These are phyloP conservation scores for Trypethelium eluteriae DNA, from an alignment of 495 filamentous ascomycete genomes.

Conservation along the genomic window DNA sequence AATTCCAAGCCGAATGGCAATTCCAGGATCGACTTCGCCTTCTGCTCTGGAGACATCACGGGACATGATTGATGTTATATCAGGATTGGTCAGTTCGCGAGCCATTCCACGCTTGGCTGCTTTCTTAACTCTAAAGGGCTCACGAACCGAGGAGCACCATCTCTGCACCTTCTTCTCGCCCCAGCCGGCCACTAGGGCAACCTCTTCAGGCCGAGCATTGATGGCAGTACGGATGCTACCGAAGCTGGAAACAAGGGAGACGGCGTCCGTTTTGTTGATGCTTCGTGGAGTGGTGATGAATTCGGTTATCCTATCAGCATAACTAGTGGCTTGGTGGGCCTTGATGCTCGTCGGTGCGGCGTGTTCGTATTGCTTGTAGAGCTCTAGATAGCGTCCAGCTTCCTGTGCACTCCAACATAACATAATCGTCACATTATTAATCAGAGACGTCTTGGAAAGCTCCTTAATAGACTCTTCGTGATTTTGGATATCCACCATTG, in stretches of 20 bases:
- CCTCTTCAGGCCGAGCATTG: conserved; percentile 79
- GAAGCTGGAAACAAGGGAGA: conserved; percentile 78
- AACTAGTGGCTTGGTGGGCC: conserved; percentile 71
- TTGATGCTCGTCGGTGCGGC: conserved; percentile 72
- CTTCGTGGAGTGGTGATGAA: conserved; percentile 83
- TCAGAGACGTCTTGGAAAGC: conserved; percentile 76
- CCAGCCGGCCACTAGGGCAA: conserved; percentile 78
- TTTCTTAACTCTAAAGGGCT: conserved; percentile 70
- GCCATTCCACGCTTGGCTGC: conserved; percentile 49
- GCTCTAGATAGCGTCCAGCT: conserved; percentile 83
- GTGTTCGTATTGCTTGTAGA: conserved; percentile 89
- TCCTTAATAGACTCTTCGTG: conserved; percentile 75
- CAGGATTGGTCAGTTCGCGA: conserved; percentile 28
- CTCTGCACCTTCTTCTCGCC: conserved; percentile 86
- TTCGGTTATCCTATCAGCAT: conserved; percentile 83
- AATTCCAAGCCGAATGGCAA: conserved; percentile 25
- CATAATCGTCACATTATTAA: conserved; percentile 87
- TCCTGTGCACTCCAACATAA: conserved; percentile 91
- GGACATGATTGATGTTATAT: conserved; percentile 6
- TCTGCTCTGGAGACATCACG: conserved; percentile 20
- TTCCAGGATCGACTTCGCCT: conserved; percentile 17
- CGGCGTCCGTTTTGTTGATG: conserved; percentile 90
- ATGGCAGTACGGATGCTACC: conserved; percentile 78
- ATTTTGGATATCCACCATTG: conserved; percentile 88
- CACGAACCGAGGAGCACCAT: conserved; percentile 73